phyloP scores from a whole-genome alignment of 257 asterid genomes.

The Rubia yunnanensis region DNA sequence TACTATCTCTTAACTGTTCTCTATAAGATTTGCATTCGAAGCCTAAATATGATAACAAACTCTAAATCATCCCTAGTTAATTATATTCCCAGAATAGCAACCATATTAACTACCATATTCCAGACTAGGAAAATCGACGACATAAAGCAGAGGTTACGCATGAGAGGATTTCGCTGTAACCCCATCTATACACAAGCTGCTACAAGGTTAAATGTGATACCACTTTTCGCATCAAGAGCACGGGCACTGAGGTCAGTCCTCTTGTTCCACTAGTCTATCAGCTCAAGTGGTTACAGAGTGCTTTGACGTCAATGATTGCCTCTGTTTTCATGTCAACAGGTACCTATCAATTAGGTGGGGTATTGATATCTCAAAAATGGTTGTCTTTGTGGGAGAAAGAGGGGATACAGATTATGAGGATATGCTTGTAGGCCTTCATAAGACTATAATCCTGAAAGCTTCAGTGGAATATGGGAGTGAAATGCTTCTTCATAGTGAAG shows the following conservation, averaged over 20 bases:
- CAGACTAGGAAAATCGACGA: conserved; percentile 47
- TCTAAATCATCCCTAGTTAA: conserved; percentile 4
- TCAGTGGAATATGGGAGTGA: conserved; percentile 38
- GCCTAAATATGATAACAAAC: conserved; percentile 3
- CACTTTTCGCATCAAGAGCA: conserved; percentile 55
- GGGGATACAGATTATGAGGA: conserved; percentile 56
- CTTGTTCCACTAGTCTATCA: not conserved
- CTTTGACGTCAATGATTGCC: not conserved
- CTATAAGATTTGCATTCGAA: not conserved
- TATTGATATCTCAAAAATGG: conserved; percentile 40
- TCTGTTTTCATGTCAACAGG: conserved; percentile 26
- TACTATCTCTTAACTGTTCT: conserved; percentile 18
- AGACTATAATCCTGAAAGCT: conserved; percentile 46
- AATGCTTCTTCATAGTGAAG: conserved; percentile 29
- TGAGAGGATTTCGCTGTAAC: conserved; percentile 68
- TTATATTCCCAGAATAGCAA: not conserved
- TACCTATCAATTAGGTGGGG: conserved; percentile 55
- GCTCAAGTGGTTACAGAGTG: not conserved
- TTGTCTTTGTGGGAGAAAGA: conserved; percentile 52
- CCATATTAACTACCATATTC: conserved; percentile 3
- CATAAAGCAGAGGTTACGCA: conserved; percentile 48
- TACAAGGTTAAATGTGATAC: conserved; percentile 45
- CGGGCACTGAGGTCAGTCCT: conserved; percentile 50
- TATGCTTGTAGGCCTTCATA: conserved; percentile 53
- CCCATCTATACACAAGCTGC: conserved; percentile 47